Base-by-base conservation (phyloP, 139 green algal species). In the Closterium sp. region DNA sequence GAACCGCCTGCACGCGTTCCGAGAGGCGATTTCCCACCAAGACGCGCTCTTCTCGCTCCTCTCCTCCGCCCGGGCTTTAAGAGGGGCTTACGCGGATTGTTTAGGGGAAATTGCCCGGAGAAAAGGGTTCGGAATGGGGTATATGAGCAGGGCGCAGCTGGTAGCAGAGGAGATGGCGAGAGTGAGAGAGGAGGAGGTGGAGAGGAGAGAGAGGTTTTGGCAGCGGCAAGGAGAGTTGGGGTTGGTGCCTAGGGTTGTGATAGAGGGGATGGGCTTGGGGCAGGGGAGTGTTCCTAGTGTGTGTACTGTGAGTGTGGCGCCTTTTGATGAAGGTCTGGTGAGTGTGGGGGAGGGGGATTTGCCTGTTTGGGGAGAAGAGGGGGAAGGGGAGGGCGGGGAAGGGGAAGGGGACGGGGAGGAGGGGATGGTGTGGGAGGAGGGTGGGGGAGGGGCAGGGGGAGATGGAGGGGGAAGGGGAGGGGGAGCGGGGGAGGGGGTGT, bases 101-200 rank as follows among this genome's bases (percentile, higher is more conserved):
- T 95, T 99, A 22, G 96, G 96, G 0, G 97, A 99, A 95, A 97
- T 96, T 73, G 95, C 97, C 88, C 95, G 97, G 31, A 95, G 97
- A 11, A 90, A 30, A 24, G 96, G 94, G 6, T 97, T 93, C 94
- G 90, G 93, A 17, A 84, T 92, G 87, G 70, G 95, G 50, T 98
- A 97, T 89, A 89, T 94, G 2, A 91, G 91, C 22, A 96, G 97
- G 86, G 97, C 97, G 9, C 91, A 91, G 22, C 79, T 95, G 91
- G 89, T 99, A 87, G 97, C 97, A 11, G 97, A 99, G 90, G 91
- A 95, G 88, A 97, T 98, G 94, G 96, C 93, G 5, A 86, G 89
- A 4, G 94, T 97, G 31, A 91, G 96, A 22, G 94, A 96, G 17
- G 97, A 97, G 91, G 97, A 98, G 95, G 93, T 95, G 24, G 91